Conservation (phyloP, 73 alveolate species). For the Tetrahymena borealis region DNA sequence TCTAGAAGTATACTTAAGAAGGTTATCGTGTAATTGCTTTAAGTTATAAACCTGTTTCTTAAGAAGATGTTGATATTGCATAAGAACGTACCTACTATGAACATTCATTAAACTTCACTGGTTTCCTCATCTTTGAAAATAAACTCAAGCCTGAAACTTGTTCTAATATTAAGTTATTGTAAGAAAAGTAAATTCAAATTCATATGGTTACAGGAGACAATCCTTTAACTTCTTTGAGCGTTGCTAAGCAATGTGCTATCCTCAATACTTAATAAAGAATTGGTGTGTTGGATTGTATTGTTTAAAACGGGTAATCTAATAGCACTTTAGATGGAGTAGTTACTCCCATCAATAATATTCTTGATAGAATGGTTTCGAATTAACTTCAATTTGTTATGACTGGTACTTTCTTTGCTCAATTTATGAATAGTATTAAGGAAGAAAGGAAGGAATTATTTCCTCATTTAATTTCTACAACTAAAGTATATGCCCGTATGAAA, state of each 20-base stretch:
- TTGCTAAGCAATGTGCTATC: conserved; percentile 27
- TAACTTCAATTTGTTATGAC: background rate
- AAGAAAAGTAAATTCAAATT: conserved; percentile 2
- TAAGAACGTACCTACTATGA: conserved; percentile 59
- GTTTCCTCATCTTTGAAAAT: conserved; percentile 72
- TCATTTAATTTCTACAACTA: conserved; percentile 12
- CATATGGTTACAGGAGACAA: conserved; percentile 58
- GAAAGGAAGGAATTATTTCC: background rate
- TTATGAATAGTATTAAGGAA: background rate
- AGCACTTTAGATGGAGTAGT: background rate
- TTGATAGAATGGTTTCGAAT: background rate
- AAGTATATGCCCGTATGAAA: conserved; percentile 78
- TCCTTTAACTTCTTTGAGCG: conserved; percentile 46
- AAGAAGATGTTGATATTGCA: conserved; percentile 41
- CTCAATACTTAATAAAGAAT: background rate
- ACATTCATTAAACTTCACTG: conserved; percentile 59
- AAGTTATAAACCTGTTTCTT: conserved; percentile 5
- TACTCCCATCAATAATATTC: background rate
- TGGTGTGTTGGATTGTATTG: background rate
- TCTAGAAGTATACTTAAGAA: conserved; percentile 70
- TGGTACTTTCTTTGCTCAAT: conserved; percentile 25
- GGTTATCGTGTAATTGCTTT: conserved; percentile 53
- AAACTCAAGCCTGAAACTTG: conserved; percentile 68
- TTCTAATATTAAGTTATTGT: background rate
- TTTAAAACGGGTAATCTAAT: background rate